These are phyloP conservation scores for Aspergillus taichungensis DNA, from an alignment of 495 filamentous ascomycete species.

Conservation along the genomic window DNA sequence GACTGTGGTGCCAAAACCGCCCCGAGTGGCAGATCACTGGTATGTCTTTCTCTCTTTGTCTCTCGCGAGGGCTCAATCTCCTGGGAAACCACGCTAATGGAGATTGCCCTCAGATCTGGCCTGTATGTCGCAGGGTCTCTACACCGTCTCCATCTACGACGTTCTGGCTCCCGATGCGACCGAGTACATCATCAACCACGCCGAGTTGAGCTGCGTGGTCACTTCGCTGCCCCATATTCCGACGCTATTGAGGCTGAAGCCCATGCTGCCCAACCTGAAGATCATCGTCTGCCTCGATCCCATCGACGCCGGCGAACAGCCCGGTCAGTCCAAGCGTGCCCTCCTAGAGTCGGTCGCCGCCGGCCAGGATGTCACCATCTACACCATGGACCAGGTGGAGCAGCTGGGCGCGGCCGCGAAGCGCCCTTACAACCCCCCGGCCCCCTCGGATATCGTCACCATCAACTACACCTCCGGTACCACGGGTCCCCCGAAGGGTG, in stretches of 20 bases:
- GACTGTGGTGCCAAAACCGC: constrained; percentile 92
- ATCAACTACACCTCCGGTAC: constrained; percentile 99
- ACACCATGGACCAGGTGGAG: constrained; percentile 71
- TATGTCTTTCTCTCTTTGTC: constrained; percentile 21
- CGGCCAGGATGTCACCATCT: constrained; percentile 63
- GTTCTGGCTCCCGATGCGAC: constrained; percentile 83
- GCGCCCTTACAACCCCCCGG: constrained; percentile 57
- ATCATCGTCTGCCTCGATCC: constrained; percentile 83
- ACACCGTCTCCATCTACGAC: constrained; percentile 91
- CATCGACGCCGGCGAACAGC: constrained; percentile 69
- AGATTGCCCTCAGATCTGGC: constrained; percentile 59
- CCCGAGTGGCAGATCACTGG: constrained; percentile 96
- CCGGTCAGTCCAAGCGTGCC: constrained; percentile 69
- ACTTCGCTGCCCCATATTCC: constrained; percentile 80
- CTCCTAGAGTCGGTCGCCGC: constrained; percentile 66
- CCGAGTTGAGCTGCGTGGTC: constrained; percentile 63
- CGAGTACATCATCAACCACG: constrained; percentile 93
- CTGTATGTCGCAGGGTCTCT: constrained; percentile 81
- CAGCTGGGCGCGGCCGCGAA: constrained; percentile 61
- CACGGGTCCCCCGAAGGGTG: constrained; percentile 90
- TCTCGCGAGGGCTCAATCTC: neutral
- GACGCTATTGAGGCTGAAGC: constrained; percentile 74
- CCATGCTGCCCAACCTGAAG: constrained; percentile 69
- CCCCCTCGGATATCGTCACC: constrained; percentile 70
- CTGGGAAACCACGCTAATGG: neutral